Base-by-base conservation (phyloP, 306 rosid genomes). In the Morella rubra region DNA sequence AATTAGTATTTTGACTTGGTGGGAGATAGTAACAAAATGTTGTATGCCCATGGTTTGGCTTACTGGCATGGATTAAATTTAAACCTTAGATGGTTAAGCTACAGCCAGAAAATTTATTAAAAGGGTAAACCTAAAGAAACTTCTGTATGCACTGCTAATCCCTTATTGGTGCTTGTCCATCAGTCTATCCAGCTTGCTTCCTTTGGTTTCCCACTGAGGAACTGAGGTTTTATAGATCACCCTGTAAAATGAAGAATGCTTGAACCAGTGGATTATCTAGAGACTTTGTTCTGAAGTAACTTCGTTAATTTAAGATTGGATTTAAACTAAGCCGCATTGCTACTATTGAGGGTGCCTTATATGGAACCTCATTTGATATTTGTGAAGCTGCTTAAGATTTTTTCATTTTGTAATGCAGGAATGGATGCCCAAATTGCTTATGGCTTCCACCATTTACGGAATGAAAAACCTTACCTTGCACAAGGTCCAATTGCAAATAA, bases 391-490 rank as follows among this genome's bases (percentile, higher is more conserved):
- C 76, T 65, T 40, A 41, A 32, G 50, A 76, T 41, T 65, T 69
- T 76, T 27, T 79, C 12, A 24, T 75, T 75, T 83, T 64, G 10
- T 84, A 72, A 81, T 83, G 71, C 87, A 92, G 99, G 99, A 86
- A 96, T 96, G 99, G 99, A 96, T 84, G 99, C 98, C 68, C 91
- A 87, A 82, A 97, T 96, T 80, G 97, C 99, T 73, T 91, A 96
- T 84, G 98, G 99, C 54, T 96, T 96, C 83, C 98, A 96, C 84
- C 91, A 86, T 87, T 81, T 96, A 70, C 97, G 99, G 41, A 84
- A 96, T 50, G 94, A 96, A 81, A 96, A 91, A 81, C 98, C 98
- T 50, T 85, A 86, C 82, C 93, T 96, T 87, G 97, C 99, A 71
- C 93, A 80, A 41, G 98, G 98, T 74, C 99, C 99, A 73, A 81